Percentiles rank a stretch among this genome's conserved stretches.
phyloP scores from a whole-genome alignment of 179 eudicot genomes.

The Silene vulgaris region DNA sequence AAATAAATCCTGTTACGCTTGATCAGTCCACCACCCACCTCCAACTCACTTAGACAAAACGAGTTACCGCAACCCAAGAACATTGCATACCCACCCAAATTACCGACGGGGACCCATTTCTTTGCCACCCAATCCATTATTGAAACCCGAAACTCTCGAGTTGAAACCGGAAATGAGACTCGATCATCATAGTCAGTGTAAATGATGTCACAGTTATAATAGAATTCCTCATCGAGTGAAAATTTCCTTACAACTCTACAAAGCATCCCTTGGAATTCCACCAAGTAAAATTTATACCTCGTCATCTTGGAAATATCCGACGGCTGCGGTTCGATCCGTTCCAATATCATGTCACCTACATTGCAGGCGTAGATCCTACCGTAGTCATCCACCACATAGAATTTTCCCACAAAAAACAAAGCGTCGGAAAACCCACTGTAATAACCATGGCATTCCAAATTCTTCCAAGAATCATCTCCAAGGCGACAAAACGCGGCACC shows the following conservation, averaged over 20 bases:
- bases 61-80: slow-evolving; percentile 28
- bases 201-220: not conserved
- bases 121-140: slow-evolving; percentile 16
- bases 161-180: slow-evolving; percentile 2
- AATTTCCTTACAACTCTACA: slow-evolving; percentile 20
- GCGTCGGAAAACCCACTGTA: slow-evolving; percentile 22
- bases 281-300: slow-evolving; percentile 27
- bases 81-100: slow-evolving; percentile 24
- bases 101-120: slow-evolving; percentile 12
- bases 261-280: slow-evolving; percentile 21
- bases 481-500: slow-evolving; percentile 24
- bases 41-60: slow-evolving; percentile 18
- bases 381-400: slow-evolving; percentile 25
- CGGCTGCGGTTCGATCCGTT: slow-evolving; percentile 7
- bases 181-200: not conserved
- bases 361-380: slow-evolving; percentile 21
- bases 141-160: slow-evolving; percentile 23
- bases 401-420: slow-evolving; percentile 13
- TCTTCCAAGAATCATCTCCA: slow-evolving; percentile 21
- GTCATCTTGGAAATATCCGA: not conserved
- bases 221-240: slow-evolving; percentile 8
- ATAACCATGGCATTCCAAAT: not conserved
- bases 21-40: slow-evolving; percentile 16
- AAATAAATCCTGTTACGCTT: slow-evolving; percentile 26
- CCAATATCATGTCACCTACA: not conserved